phyloP scores from a whole-genome alignment of 1,284 basidiomycete species.

The Malassezia psittaci region DNA sequence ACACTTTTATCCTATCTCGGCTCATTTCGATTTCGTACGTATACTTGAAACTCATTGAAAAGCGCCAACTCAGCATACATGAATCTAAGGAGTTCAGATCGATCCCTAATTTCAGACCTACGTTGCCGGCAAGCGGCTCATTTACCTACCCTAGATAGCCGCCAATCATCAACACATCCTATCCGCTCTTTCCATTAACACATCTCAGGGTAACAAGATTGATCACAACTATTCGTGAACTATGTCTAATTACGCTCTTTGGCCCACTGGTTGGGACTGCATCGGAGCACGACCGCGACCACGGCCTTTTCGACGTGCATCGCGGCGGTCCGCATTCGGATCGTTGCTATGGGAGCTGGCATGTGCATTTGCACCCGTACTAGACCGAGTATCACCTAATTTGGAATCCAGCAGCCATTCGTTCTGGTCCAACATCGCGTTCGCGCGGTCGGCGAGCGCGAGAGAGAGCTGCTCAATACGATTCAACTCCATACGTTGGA shows the following conservation, averaged over 20 bases:
- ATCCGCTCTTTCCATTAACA: too few relatives aligned
- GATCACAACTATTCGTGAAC: background rate
- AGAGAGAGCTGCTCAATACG: slow-evolving; percentile 44
- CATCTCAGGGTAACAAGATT: too few relatives aligned
- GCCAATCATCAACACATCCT: too few relatives aligned
- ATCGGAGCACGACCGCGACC: slow-evolving; percentile 38
- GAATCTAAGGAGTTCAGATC: too few relatives aligned
- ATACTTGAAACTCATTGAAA: too few relatives aligned
- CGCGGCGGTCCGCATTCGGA: slow-evolving; percentile 27
- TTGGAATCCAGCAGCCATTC: slow-evolving; percentile 87
- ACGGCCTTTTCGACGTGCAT: slow-evolving; percentile 29
- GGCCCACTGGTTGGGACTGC: slow-evolving; percentile 35
- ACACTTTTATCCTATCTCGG: too few relatives aligned
- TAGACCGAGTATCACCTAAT: slow-evolving; percentile 53
- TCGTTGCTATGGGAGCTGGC: slow-evolving; percentile 21
- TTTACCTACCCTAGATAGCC: too few relatives aligned
- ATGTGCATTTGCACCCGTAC: background rate
- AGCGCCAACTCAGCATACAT: too few relatives aligned
- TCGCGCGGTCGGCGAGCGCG: slow-evolving; percentile 72
- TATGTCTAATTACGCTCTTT: slow-evolving; percentile 25
- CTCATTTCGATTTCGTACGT: too few relatives aligned
- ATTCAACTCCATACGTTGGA: slow-evolving; percentile 77
- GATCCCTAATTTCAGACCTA: too few relatives aligned
- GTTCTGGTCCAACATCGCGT: slow-evolving; percentile 80
- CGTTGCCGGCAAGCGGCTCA: too few relatives aligned